Conservation (phyloP, 352 stramenopile genomes). For the Pythium plurisporium region DNA sequence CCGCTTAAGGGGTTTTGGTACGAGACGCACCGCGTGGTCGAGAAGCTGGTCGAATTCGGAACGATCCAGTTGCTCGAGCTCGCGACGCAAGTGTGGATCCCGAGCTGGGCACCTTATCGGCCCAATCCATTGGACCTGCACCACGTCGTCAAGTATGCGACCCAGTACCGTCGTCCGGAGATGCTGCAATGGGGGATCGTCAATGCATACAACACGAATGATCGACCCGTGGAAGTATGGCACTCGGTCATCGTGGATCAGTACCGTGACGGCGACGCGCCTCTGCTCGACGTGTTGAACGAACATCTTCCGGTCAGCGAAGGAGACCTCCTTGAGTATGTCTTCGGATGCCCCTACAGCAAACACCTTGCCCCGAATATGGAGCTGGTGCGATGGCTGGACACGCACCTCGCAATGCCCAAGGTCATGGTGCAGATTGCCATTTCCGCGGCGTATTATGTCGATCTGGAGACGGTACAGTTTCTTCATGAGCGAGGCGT, state of each 20-base stretch:
- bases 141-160: neutral
- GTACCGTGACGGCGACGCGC: neutral
- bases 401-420: neutral
- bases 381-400: neutral
- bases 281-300: neutral
- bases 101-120: no score
- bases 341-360: no score
- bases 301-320: neutral
- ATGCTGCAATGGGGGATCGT: neutral
- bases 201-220: neutral
- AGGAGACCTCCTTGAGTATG: no score
- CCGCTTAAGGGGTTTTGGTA: neutral
- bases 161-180: neutral
- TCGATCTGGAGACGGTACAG: neutral
- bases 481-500: neutral
- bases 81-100: no score
- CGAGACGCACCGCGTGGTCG: no score
- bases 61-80: no score
- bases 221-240: neutral
- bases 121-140: no score
- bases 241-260: neutral
- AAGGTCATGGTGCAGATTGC: no score
- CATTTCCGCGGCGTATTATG: neutral
- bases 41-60: no score
- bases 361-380: neutral